Conservation (phyloP, 164 flowering plant genomes). For the Cinnamomum micranthum region DNA sequence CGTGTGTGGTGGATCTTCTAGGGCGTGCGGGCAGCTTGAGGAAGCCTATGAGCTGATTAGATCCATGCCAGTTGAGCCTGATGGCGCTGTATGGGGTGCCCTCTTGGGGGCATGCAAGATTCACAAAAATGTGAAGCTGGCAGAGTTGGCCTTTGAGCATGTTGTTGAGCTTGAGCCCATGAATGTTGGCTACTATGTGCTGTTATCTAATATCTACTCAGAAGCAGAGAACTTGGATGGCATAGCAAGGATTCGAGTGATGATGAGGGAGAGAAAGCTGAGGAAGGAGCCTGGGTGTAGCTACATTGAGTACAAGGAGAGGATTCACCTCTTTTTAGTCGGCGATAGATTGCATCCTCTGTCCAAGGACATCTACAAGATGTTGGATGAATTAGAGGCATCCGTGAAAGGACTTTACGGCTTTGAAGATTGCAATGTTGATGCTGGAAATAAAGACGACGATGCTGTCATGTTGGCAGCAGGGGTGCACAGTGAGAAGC, state of each 20-base stretch:
- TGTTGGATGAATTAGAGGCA: conserved; percentile 56
- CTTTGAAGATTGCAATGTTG: background rate
- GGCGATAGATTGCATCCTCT: conserved; percentile 69
- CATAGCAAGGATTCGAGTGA: conserved; percentile 43
- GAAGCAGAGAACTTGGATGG: conserved; percentile 51
- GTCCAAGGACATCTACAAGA: conserved; percentile 45
- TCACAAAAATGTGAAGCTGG: conserved; percentile 61
- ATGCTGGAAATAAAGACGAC: conserved; percentile 18
- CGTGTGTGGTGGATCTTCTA: conserved; percentile 82
- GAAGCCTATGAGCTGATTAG: conserved; percentile 56
- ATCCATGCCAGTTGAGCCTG: conserved; percentile 59
- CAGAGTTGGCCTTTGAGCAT: conserved; percentile 62
- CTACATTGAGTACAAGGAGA: conserved; percentile 59
- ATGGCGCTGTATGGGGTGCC: conserved; percentile 96
- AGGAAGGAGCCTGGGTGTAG: conserved; percentile 86
- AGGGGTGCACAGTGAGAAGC: conserved; percentile 74
- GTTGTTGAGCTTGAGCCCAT: conserved; percentile 65
- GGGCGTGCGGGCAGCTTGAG: conserved; percentile 70
- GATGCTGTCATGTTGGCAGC: conserved; percentile 13
- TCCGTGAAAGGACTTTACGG: conserved; percentile 22
- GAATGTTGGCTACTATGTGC: conserved; percentile 76
- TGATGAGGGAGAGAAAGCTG: conserved; percentile 70
- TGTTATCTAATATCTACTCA: conserved; percentile 70
- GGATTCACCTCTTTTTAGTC: conserved; percentile 58
- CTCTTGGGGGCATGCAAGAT: conserved; percentile 82